Percentiles rank a stretch among this genome's conserved stretches.
Conservation (phyloP, 208 protist species). For the Leishmania gerbilli region DNA sequence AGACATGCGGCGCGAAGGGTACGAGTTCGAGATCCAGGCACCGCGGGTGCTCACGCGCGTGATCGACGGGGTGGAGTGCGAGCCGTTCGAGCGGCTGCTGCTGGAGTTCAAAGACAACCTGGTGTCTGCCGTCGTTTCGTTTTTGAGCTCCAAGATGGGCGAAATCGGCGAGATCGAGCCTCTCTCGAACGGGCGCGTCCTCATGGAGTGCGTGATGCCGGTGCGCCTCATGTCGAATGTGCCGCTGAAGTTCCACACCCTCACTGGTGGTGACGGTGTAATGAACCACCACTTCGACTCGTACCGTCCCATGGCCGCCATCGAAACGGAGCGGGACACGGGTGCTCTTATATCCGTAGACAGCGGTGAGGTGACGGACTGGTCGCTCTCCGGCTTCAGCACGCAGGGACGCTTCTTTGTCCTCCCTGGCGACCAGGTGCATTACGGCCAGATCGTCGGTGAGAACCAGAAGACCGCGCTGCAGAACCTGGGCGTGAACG, state of each 20-base stretch:
- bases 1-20: constrained; percentile 97
- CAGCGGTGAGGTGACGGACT: constrained; percentile 85
- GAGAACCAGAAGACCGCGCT: constrained; percentile 87
- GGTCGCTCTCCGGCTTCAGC: constrained; percentile 73
- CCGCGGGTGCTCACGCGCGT: constrained; percentile 89
- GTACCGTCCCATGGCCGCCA: constrained; percentile 71
- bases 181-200: constrained; percentile 73
- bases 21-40: constrained; percentile 96
- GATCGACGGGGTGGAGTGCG: constrained; percentile 80
- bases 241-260: constrained; percentile 84
- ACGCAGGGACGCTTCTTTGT: constrained; percentile 90
- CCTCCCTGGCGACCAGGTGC: constrained; percentile 78
- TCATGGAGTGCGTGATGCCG: constrained; percentile 88
- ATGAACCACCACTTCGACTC: constrained; percentile 90
- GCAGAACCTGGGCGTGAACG: constrained; percentile 90
- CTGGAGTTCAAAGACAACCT: constrained; percentile 84
- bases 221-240: constrained; percentile 86
- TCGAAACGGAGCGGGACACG: constrained; percentile 69
- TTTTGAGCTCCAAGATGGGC: constrained; percentile 87
- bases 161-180: constrained; percentile 89
- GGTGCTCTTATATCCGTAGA: constrained; percentile 91
- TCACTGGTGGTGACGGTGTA: constrained; percentile 88
- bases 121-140: constrained; percentile 78
- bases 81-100: constrained; percentile 83
- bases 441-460: constrained; percentile 92